phyloP scores from a whole-genome alignment of 805 yeast species.

The Wickerhamomyces subpelliculosus region DNA sequence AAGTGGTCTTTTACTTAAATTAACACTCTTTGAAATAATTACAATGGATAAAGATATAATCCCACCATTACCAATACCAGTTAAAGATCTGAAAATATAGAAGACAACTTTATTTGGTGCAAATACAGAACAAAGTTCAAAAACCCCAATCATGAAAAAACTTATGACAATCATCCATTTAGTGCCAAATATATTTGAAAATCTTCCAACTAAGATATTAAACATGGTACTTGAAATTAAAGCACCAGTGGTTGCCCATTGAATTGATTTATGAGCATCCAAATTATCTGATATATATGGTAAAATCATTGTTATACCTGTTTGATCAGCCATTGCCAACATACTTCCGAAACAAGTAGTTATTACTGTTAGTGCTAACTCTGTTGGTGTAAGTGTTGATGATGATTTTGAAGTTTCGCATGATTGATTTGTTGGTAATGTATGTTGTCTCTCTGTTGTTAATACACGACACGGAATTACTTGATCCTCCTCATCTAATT shows the following conservation, averaged over 20 bases:
- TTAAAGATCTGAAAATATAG: conserved; percentile 42
- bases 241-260: conserved; percentile 52
- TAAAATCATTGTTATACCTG: conserved; percentile 40
- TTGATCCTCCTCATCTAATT: too few relatives aligned
- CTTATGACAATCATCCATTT: conserved; percentile 34
- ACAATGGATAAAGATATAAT: conserved; percentile 43
- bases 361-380: not conserved
- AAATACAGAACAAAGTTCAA: conserved; percentile 42
- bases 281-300: conserved; percentile 39
- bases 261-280: conserved; percentile 37
- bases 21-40: conserved; percentile 44
- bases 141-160: conserved; percentile 29
- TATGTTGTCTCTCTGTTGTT: too few relatives aligned
- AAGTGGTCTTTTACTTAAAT: conserved; percentile 44
- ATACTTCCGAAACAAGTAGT: not conserved
- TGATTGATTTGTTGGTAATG: too few relatives aligned
- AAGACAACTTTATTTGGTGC: conserved; percentile 39
- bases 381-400: not conserved
- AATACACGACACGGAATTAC: too few relatives aligned
- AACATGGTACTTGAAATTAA: conserved; percentile 43
- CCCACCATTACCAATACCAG: conserved; percentile 52
- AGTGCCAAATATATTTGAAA: conserved; percentile 47
- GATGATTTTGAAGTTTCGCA: not conserved
- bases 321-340: conserved; percentile 9
- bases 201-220: conserved; percentile 44